phyloP scores from a whole-genome alignment of 495 filamentous ascomycete species.

The Trypethelium eluteriae region DNA sequence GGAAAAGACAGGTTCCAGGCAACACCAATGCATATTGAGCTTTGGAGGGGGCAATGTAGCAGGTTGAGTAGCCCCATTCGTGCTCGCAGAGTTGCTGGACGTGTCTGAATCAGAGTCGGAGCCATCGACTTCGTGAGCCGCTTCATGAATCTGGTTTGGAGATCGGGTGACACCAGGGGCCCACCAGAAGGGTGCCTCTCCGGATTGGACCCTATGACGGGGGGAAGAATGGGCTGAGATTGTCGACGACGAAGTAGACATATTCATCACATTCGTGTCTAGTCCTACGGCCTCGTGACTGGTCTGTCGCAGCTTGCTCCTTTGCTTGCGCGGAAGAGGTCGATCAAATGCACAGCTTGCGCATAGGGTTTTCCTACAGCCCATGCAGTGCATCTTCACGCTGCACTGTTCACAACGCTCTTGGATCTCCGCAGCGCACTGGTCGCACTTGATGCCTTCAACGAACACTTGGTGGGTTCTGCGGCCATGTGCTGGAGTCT shows the following conservation, averaged over 20 bases:
- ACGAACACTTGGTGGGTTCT: slow-evolving; percentile 49
- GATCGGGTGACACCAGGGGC: slow-evolving; percentile 47
- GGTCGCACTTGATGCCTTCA: slow-evolving; percentile 47
- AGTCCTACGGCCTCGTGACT: slow-evolving; percentile 21
- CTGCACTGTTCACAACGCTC: slow-evolving; percentile 58
- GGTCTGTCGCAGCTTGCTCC: slow-evolving; percentile 25
- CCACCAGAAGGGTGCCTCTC: slow-evolving; percentile 46
- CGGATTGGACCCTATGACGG: slow-evolving; percentile 14
- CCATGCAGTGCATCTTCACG: slow-evolving; percentile 56
- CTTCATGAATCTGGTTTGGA: slow-evolving; percentile 53
- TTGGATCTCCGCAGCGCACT: slow-evolving; percentile 45
- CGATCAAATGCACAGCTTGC: slow-evolving; percentile 54
- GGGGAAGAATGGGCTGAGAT: slow-evolving; percentile 26
- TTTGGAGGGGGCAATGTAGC: slow-evolving; percentile 32
- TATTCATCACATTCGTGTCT: not conserved
- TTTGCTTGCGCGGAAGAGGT: slow-evolving; percentile 40
- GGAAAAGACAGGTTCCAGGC: slow-evolving; percentile 55
- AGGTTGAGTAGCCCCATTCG: slow-evolving; percentile 16
- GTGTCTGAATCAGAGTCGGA: slow-evolving; percentile 31
- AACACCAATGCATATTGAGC: slow-evolving; percentile 54
- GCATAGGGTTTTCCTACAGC: slow-evolving; percentile 55
- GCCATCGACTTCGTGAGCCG: slow-evolving; percentile 30
- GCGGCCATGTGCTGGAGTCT: slow-evolving; percentile 47
- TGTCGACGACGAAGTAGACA: slow-evolving; percentile 23
- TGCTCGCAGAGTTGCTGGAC: slow-evolving; percentile 28